These are phyloP conservation scores for Laburnicola sp. DNA, from an alignment of 2,329 filamentous ascomycete species.

Conservation along the genomic window DNA sequence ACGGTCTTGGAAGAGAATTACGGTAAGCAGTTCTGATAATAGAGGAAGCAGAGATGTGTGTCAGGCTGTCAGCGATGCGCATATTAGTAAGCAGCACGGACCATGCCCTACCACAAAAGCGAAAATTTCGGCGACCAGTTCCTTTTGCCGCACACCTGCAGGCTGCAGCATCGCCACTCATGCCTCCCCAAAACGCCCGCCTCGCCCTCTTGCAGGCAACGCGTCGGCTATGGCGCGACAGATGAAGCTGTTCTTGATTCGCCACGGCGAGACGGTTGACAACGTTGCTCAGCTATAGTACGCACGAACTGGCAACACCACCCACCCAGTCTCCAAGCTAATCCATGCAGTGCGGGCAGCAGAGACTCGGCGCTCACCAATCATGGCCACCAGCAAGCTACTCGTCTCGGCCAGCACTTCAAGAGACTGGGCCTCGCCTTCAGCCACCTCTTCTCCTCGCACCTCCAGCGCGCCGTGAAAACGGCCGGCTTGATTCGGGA, in stretches of 20 bases:
- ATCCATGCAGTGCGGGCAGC: slow-evolving; percentile 67
- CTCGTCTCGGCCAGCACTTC: slow-evolving; percentile 68
- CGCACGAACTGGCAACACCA: slow-evolving; percentile 14
- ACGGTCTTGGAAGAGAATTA: too few species aligned
- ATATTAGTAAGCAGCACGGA: too few species aligned
- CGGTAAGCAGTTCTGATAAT: too few species aligned
- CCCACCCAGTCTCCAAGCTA: slow-evolving; percentile 18
- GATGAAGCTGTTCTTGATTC: slow-evolving; percentile 74
- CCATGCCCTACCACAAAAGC: too few species aligned
- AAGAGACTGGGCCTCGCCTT: slow-evolving; percentile 66
- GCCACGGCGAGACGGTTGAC: slow-evolving; percentile 88
- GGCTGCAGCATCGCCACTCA: slow-evolving; percentile 2
- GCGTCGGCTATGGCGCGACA: slow-evolving; percentile 24
- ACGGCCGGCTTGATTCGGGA: slow-evolving; percentile 70
- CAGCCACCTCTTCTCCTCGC: slow-evolving; percentile 74
- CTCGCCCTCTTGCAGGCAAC: slow-evolving; percentile 20
- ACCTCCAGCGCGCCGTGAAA: slow-evolving; percentile 71
- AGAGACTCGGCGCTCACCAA: slow-evolving; percentile 78
- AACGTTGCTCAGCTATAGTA: slow-evolving; percentile 80
- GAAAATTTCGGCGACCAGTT: too few species aligned
- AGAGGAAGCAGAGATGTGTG: too few species aligned
- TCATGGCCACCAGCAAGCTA: slow-evolving; percentile 80
- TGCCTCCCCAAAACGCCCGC: slow-evolving; percentile 4
- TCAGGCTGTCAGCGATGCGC: too few species aligned
- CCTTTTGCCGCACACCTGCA: too few species aligned